Conservation (phyloP, 768 basidiomycete species). For the Tylopilus rubrobrunneus region DNA sequence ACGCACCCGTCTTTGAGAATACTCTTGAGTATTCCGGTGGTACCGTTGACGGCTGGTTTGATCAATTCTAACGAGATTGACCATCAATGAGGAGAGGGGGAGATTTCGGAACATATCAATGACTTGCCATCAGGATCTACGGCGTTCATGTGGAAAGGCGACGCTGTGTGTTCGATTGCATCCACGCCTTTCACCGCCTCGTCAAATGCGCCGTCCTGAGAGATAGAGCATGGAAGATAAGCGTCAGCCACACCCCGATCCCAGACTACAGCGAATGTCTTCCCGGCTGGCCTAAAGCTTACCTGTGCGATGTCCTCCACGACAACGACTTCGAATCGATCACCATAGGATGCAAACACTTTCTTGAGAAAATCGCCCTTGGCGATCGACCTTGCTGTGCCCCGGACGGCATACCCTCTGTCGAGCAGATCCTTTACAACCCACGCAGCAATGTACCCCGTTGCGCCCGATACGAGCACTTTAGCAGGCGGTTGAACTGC, state of each 20-base stretch:
- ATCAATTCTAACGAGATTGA: conserved; percentile 48
- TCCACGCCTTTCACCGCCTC: conserved; percentile 75
- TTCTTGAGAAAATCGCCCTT: too few relatives aligned
- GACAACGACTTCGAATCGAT: too few relatives aligned
- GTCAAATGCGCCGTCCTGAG: conserved; percentile 67
- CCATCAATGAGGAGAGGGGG: neutral
- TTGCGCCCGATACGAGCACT: conserved; percentile 27
- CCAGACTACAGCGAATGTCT: neutral
- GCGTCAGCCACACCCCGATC: neutral
- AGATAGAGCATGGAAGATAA: neutral
- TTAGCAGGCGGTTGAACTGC: conserved; percentile 25
- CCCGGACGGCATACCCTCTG: conserved; percentile 48
- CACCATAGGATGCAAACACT: too few relatives aligned
- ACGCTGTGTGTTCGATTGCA: conserved; percentile 67
- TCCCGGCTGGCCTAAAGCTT: too few relatives aligned
- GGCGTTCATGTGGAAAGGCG: conserved; percentile 49
- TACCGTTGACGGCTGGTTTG: conserved; percentile 69
- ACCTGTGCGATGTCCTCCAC: too few relatives aligned
- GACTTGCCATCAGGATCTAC: conserved; percentile 40
- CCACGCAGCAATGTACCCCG: too few relatives aligned
- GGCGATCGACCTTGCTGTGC: conserved; percentile 56
- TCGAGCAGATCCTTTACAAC: too few relatives aligned
- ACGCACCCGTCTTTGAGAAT: conserved; percentile 50
- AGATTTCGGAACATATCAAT: too few relatives aligned
- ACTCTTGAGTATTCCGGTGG: conserved; percentile 56